Base-by-base conservation (phyloP, 2,329 filamentous ascomycete genomes). In the Anthostomella pinea region DNA sequence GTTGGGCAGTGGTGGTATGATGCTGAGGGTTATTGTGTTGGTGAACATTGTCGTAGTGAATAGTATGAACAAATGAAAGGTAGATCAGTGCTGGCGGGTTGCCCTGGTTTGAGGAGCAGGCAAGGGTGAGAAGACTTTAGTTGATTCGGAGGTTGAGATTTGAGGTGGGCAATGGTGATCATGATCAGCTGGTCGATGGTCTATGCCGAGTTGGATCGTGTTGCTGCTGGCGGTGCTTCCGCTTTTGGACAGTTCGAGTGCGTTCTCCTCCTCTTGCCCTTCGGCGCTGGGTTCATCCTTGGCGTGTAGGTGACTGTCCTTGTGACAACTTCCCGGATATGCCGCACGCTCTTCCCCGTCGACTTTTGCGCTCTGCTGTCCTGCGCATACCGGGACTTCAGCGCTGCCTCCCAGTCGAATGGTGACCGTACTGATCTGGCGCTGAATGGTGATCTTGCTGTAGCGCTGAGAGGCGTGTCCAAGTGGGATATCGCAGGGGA, bases 321-420 rank as follows among this genome's bases (percentile, higher is more conserved):
- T n/a, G 90, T 96, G 35, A 96, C 86, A 4, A 96, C 88, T 62
- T 96, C 89, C 36, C 87, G 75, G 40, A 96, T 88, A 57, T 84
- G 75, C 42, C 82, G 77, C 38, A 82, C 71, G 52, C 73, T 81
- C 20, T 81, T 80, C 48, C 73, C 75, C 25, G 77, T 69, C 11
- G 73, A 58, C 58, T 77, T 77, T 46, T 72, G 75, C 65, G 35
- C 67, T 53, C 58, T 69, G 59, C 69, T 70, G 56, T 69, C 63
- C 35, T 84, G 83, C 41, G 77, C 73, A 52, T 79, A 81, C 33
- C 78, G 73, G 29, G 74, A 73, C 64, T 84, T 87, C 52, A 82
- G 73, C 6, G 83, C 83, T 5, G 80, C 66, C 41, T 85, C 83
- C 86, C 85, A 90, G 59, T 93, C 86, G 45, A 85, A 86, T 7